phyloP scores from a whole-genome alignment of 2,329 filamentous ascomycete species.

The Tolypocladium pustulatum region DNA sequence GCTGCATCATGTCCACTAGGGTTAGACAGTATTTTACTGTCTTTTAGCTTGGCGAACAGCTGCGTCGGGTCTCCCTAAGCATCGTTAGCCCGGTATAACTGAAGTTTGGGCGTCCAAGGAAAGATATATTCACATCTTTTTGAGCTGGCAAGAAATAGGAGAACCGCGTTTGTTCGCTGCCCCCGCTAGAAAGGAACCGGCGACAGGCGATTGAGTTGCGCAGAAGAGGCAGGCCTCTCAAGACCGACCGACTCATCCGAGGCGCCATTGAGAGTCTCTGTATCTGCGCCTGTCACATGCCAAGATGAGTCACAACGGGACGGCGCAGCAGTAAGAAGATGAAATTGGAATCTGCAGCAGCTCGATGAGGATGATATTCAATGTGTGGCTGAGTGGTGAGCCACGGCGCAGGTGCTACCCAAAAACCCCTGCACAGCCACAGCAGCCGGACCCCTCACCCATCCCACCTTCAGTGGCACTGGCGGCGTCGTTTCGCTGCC shows the following conservation, averaged over 20 bases:
- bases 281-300: too few species aligned
- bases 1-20: constrained; percentile 26
- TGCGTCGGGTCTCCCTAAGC: constrained; percentile 6
- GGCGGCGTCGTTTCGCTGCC: background rate
- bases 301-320: background rate
- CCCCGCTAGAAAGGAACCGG: constrained; percentile 7
- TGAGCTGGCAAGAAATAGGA: constrained; percentile 10
- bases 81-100: background rate
- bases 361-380: background rate
- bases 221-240: constrained; percentile 7
- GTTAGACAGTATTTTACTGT: constrained; percentile 16
- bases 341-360: background rate
- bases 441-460: constrained; percentile 5
- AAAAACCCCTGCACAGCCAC: constrained; percentile 10
- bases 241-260: constrained; percentile 7
- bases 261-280: constrained; percentile 9
- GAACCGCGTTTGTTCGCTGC: constrained; percentile 9
- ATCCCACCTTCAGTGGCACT: constrained; percentile 7
- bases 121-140: background rate
- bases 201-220: background rate
- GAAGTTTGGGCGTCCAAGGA: background rate
- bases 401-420: constrained; percentile 6
- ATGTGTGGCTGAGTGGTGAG: constrained; percentile 1
- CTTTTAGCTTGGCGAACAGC: constrained; percentile 11
- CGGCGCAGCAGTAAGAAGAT: background rate